Evolutionary conservation across 306 rosid species (phyloP).

Genomic region (Quercus bicolor): DNA sequence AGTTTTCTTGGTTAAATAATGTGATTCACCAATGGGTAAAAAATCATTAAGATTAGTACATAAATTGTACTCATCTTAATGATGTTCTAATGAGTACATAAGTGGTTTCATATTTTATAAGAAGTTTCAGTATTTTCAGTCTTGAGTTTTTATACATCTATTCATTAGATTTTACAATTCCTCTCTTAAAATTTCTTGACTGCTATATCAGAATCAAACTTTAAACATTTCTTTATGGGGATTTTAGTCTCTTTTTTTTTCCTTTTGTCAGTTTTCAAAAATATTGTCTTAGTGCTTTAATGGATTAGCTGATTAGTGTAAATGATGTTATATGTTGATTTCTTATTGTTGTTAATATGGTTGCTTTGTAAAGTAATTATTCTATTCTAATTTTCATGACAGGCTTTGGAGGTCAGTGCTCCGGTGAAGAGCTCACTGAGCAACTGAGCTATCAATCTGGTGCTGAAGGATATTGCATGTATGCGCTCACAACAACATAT

Average conservation of each 20-base stretch:
- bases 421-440: conserved; percentile 43
- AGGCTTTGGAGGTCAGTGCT: conserved; percentile 76
- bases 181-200: background rate
- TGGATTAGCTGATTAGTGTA: background rate
- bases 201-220: background rate
- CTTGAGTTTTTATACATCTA: background rate
- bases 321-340: background rate
- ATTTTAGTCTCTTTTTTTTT: background rate
- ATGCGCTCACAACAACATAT: conserved; percentile 18
- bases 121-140: background rate
- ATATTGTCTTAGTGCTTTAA: background rate
- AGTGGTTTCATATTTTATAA: too few relatives aligned
- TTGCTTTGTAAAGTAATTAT: background rate
- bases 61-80: too few relatives aligned
- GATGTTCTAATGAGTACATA: background rate
- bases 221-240: background rate
- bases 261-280: background rate
- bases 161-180: background rate
- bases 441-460: conserved; percentile 47
- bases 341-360: background rate
- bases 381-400: conserved; percentile 21
- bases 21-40: background rate
- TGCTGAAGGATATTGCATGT: conserved; percentile 81
- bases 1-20: background rate
- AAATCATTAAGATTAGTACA: background rate